Evolutionary conservation across 2,329 filamentous ascomycete genomes (phyloP), one percentile per base, ranked within the genome.

Genomic region (Dryadomyces quercivorus): DNA sequence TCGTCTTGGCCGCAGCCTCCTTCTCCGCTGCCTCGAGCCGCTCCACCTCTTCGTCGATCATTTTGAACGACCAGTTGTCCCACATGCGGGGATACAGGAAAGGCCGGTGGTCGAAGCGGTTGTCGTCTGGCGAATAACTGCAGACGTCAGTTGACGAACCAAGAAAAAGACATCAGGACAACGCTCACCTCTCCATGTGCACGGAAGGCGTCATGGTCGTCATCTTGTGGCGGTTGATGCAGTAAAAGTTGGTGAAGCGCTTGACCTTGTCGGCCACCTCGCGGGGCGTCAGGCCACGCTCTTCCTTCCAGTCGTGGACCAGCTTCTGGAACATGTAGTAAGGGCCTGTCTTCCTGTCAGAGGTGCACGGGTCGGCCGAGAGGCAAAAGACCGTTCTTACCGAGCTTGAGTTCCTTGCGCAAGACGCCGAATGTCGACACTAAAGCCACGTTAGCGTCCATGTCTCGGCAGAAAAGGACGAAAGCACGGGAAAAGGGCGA

Each of bases 171-270:
- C 4, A 31, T 31, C 26, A 31, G 26, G 26, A 31, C 26, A 31
- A 31, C 26, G 9, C 50, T 26, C 21, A 51, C 50, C 50, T 56
- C 43, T 61, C 58, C 62, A 63, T 66, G 58, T 83, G 81, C 43
- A 81, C 70, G 3, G 74, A 72, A 0, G 80, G 80, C 3, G 81
- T 84, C 51, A 82, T 66, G 1, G 75, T 75, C 1, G 81, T 84
- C 72, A 79, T 78, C 68, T 86, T 86, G 64, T 85, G 82, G 15
- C 83, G 68, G 64, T 86, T 85, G 62, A 82, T 78, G 53, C 50
- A 54, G 51, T 85, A 83, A 62, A 74, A 80, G 59, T 68, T 69
- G 63, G 70, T 74, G 63, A 77, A 77, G 21, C 66, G 65, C 59
- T 68, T 69, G 55, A 69, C 67, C 56, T 69, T 80, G 61, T 73